These are phyloP conservation scores for Naganishia antarctica DNA, from an alignment of 768 basidiomycete species.

Conservation along the genomic window DNA sequence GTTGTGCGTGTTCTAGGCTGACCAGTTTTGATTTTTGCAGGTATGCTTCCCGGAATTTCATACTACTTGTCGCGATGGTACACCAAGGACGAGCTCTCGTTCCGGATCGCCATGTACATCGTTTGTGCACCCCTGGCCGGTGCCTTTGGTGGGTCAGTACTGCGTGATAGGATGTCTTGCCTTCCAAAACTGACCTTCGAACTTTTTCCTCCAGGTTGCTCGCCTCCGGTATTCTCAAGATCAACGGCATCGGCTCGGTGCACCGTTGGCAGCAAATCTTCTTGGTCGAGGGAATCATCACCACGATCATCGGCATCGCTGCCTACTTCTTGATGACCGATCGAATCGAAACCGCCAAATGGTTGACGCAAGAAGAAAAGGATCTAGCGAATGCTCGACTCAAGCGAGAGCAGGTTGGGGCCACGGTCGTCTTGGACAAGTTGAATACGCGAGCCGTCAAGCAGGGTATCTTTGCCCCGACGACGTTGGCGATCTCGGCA, in stretches of 20 bases:
- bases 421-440: slow-evolving; percentile 32
- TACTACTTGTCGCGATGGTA: slow-evolving; percentile 28
- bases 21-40: not conserved
- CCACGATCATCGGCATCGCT: slow-evolving; percentile 18
- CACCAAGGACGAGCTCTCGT: slow-evolving; percentile 24
- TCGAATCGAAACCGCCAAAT: slow-evolving; percentile 16
- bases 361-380: slow-evolving; percentile 23
- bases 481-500: slow-evolving; percentile 26
- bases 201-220: too few species aligned
- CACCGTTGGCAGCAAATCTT: slow-evolving; percentile 27
- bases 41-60: slow-evolving; percentile 25
- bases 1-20: not conserved
- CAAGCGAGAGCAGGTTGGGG: slow-evolving; percentile 35
- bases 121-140: slow-evolving; percentile 24
- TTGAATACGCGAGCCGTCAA: slow-evolving; percentile 27
- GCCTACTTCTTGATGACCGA: slow-evolving; percentile 27
- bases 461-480: slow-evolving; percentile 27
- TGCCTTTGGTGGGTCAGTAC: slow-evolving; percentile 33
- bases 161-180: too few species aligned
- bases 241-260: slow-evolving; percentile 23
- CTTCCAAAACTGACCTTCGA: too few species aligned
- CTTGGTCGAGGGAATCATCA: slow-evolving; percentile 29
- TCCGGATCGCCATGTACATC: slow-evolving; percentile 16
- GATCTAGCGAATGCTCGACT: slow-evolving; percentile 31
- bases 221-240: slow-evolving; percentile 31